These are phyloP conservation scores for Saccharum officinarum DNA, from an alignment of 176 grass and related monocot species.

Conservation along the genomic window DNA sequence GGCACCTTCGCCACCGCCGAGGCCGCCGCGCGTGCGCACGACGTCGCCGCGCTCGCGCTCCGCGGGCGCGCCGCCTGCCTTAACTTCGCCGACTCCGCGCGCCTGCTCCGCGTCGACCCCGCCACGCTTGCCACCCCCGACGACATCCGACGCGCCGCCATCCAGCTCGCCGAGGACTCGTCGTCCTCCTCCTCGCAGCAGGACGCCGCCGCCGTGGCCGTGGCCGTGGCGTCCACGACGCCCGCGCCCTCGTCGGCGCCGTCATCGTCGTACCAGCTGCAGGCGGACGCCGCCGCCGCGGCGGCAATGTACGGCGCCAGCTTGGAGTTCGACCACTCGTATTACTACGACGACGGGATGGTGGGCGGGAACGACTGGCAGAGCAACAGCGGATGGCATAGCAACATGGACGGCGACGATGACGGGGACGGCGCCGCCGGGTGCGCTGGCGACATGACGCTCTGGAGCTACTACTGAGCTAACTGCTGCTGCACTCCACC, in stretches of 20 bases:
- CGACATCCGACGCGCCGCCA: conserved; percentile 76
- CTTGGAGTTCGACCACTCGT: conserved; percentile 39
- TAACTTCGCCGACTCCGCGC: conserved; percentile 85
- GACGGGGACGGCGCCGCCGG: neutral
- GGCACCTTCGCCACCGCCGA: conserved; percentile 68
- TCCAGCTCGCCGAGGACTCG: conserved; percentile 57
- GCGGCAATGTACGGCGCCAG: neutral
- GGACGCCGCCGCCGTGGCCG: neutral
- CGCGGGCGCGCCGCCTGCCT: conserved; percentile 55
- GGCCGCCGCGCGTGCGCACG: conserved; percentile 82
- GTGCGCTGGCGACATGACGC: conserved; percentile 32
- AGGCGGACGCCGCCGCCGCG: neutral
- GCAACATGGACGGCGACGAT: conserved; percentile 8
- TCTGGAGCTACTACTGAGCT: conserved; percentile 70
- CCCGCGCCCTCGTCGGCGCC: neutral
- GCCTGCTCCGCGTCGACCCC: conserved; percentile 52
- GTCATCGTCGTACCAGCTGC: neutral
- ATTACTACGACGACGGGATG: conserved; percentile 50
- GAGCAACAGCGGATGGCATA: conserved; percentile 20
- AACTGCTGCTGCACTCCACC: neutral
- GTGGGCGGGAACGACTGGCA: neutral
- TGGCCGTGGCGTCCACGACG: too few relatives aligned
- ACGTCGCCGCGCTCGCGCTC: conserved; percentile 74
- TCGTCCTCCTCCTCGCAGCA: conserved; percentile 1
- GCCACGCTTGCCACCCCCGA: conserved; percentile 52